A percentile compares a stretch with the other conserved stretches of the same genome.
Conservation (phyloP, 139 green algal species). For the Deuterostichococcus epilithicus region DNA sequence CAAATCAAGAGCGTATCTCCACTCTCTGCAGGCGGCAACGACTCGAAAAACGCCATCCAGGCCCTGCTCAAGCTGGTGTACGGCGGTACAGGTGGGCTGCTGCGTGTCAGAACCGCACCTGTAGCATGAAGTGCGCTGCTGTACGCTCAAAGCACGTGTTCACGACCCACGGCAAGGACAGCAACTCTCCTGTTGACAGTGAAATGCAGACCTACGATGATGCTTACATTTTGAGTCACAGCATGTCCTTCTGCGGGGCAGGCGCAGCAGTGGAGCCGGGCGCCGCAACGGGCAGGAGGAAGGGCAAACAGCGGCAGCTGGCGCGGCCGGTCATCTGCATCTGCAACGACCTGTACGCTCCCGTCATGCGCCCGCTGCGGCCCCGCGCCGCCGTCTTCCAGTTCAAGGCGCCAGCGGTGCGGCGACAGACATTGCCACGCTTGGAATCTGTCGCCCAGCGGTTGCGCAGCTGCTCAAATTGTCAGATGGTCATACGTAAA, state of each 20-base stretch:
- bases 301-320: constrained; percentile 38
- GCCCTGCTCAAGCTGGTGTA: constrained; percentile 79
- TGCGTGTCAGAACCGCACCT: no score
- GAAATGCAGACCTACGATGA: no score
- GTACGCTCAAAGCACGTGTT: no score
- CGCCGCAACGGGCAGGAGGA: constrained; percentile 5
- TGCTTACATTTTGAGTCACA: no score
- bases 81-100: constrained; percentile 15
- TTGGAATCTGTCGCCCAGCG: background rate
- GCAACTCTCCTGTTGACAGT: no score
- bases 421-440: background rate
- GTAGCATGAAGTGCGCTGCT: no score
- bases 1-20: background rate
- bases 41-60: constrained; percentile 70
- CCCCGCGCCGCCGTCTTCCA: constrained; percentile 73
- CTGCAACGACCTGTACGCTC: constrained; percentile 94
- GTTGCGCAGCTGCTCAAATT: constrained; percentile 5
- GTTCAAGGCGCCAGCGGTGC: constrained; percentile 43
- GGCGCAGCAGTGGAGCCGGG: background rate
- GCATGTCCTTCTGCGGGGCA: background rate
- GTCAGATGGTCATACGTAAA: background rate
- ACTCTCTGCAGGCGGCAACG: constrained; percentile 54
- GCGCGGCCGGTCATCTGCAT: constrained; percentile 90
- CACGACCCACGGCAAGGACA: no score
- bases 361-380: constrained; percentile 79